These are phyloP conservation scores for Inga laurina DNA, from an alignment of 306 rosid species.

Conservation along the genomic window DNA sequence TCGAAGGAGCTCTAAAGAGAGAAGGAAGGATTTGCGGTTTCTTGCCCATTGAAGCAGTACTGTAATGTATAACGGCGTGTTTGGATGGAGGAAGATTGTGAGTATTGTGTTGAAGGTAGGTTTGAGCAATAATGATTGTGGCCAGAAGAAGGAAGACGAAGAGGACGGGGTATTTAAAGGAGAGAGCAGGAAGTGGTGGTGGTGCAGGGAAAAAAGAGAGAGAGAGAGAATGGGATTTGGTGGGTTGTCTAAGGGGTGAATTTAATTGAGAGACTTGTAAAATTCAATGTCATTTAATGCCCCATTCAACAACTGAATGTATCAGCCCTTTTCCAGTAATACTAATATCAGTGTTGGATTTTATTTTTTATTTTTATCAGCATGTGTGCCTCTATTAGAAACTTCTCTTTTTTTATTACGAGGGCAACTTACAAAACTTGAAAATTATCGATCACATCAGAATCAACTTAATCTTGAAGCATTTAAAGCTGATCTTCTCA, in stretches of 20 bases:
- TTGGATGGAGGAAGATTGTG: background rate
- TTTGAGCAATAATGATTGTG: conserved; percentile 40
- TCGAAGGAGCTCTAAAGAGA: conserved; percentile 38
- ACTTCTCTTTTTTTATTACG: no score
- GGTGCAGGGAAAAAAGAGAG: background rate
- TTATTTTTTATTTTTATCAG: background rate
- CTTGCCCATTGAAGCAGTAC: conserved; percentile 53
- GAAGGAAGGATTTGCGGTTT: conserved; percentile 45
- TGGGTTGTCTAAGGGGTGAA: conserved; percentile 54
- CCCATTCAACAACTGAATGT: conserved; percentile 45
- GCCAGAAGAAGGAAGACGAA: conserved; percentile 24
- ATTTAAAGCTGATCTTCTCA: no score
- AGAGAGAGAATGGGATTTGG: conserved; percentile 36
- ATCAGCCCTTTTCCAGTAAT: conserved; percentile 30
- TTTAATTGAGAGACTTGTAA: conserved; percentile 49
- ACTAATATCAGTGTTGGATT: conserved; percentile 21
- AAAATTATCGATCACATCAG: no score
- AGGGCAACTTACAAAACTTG: no score
- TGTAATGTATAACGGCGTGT: background rate
- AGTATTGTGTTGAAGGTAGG: conserved; percentile 33
- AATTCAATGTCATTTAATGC: conserved; percentile 69
- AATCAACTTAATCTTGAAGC: no score
- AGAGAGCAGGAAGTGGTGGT: background rate
- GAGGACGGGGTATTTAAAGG: conserved; percentile 43
- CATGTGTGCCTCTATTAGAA: background rate